Conservation (phyloP, 495 filamentous ascomycete genomes). For the Hypoxylon fragiforme region DNA sequence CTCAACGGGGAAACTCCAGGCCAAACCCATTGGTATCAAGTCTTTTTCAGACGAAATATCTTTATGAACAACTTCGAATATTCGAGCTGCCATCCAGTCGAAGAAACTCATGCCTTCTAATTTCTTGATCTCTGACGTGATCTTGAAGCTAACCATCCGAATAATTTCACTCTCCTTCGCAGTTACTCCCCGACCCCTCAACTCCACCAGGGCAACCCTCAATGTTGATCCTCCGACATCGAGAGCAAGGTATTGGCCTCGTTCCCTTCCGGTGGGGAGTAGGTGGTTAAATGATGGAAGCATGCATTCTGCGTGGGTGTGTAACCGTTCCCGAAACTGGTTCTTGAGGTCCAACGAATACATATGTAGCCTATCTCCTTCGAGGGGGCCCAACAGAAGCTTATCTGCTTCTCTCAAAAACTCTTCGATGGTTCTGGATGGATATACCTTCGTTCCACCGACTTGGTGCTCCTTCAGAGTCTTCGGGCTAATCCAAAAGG, state of each 20-base stretch:
- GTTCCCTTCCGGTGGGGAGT: conserved; percentile 72
- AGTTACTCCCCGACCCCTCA: conserved; percentile 56
- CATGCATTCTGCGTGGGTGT: conserved; percentile 56
- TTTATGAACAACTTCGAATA: conserved; percentile 56
- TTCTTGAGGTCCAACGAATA: conserved; percentile 49
- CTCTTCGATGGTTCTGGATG: conserved; percentile 31
- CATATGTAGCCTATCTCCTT: conserved; percentile 40
- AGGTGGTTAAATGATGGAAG: conserved; percentile 69
- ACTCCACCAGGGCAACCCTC: conserved; percentile 75
- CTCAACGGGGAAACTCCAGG: conserved; percentile 90
- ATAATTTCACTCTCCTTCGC: conserved; percentile 46
- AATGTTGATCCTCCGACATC: conserved; percentile 79
- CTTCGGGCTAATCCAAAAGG: conserved; percentile 52
- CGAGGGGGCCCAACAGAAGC: conserved; percentile 44
- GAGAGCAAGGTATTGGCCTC: conserved; percentile 61
- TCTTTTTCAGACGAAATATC: conserved; percentile 38
- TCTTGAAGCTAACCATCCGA: conserved; percentile 54
- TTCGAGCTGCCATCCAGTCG: conserved; percentile 80
- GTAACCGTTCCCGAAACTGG: conserved; percentile 51
- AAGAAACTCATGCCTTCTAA: conserved; percentile 63
- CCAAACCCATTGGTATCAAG: conserved; percentile 65
- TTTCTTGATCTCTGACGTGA: conserved; percentile 48
- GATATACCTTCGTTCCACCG: conserved; percentile 25
- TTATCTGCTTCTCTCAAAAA: conserved; percentile 43
- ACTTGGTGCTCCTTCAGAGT: conserved; percentile 42